Evolutionary conservation across 192 early-diverging fungal species (phyloP), one percentile per base, ranked within the genome.

Genomic region (Phycomyces nitens): DNA sequence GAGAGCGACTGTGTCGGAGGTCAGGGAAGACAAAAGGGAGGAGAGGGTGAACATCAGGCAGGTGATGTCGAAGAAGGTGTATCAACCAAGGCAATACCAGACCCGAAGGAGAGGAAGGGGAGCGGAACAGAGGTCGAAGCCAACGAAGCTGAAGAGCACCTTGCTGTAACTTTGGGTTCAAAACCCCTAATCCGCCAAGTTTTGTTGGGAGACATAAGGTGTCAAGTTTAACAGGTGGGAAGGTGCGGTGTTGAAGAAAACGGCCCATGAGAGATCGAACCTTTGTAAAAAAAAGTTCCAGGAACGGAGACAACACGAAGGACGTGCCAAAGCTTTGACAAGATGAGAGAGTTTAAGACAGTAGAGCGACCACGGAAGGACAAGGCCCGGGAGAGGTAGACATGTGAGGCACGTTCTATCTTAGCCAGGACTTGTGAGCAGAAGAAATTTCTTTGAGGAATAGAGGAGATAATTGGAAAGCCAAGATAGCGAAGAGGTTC

Each of bases 241-340:
- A 58, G 14, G 40, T 58, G 16, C 56, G 56, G 40, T 40, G 16
- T 4, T 16, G 27, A 40, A 60, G 26, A 51, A 60, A 60, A 3
- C 49, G 22, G 2, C 59, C 10, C 1, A 60, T 23, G 9, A 29
- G 11, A 20, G 43, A 9, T 51, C n/a, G 21, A 10, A 60, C 47
- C 1, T 3, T 1, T 10, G 8, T 5, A 42, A 60, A 10, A 15
- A n/a, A 42, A 58, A 16, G 3, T 11, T 23, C 9, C 9, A 16
- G 56, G 56, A n/a, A 42, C 39, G 20, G 56, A 42, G n/a, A 42
- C 21, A 4, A 58, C 56, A 18, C 56, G 34, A 18, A 58, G 21
- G 20, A 58, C 40, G 47, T 69, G 67, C 67, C 67, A 62, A 3
- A 69, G 11, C 21, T 39, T 60, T 9, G 67, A 69, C 14, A 62